Evolutionary conservation across 257 asterid species (phyloP), one percentile per base, ranked within the genome.

Genomic region (Forsythia viridissima): DNA sequence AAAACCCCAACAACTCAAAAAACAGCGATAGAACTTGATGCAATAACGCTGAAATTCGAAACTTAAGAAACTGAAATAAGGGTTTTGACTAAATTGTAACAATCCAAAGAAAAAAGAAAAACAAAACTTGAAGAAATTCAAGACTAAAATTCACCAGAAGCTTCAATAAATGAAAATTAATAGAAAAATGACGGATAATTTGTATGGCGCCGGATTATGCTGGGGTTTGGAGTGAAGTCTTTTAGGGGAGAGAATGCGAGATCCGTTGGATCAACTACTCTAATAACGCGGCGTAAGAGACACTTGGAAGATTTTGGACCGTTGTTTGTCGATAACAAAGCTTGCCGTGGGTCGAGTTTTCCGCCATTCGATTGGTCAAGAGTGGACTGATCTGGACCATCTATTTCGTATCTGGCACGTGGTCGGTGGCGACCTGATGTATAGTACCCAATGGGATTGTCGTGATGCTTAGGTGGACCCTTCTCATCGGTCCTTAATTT

Each of bases 241-340:
- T n/a, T 3, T n/a, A 0, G 44, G 69, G 85, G 48, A 55, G 86
- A 52, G 82, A 82, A 73, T 52, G 86, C 44, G 83, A 87, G 86
- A 85, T 86, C 92, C 91, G 92, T 78, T 77, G 88, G 93, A 87
- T 90, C 88, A 81, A 83, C 82, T 85, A 87, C 63, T 88, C 83
- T 78, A 87, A 86, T 74, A 89, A 88, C 84, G 89, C 76, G 88
- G 83, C 77, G 72, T 40, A 12, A 2, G 79, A 4, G 51, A 70
- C 83, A 88, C 91, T 93, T 92, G 96, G 97, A 74, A 3, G 79
- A 70, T 12, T 72, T 1, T 69, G 78, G 85, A 24, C 92, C 92
- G 90, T 90, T 76, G 71, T 69, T 74, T 80, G 70, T 76, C 83
- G 96, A 88, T 89, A 91, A 85, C 86, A 39, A 69, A 66, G 82